These are phyloP conservation scores for Xylaria polymorpha DNA, from an alignment of 2,329 filamentous ascomycete genomes.

Conservation along the genomic window DNA sequence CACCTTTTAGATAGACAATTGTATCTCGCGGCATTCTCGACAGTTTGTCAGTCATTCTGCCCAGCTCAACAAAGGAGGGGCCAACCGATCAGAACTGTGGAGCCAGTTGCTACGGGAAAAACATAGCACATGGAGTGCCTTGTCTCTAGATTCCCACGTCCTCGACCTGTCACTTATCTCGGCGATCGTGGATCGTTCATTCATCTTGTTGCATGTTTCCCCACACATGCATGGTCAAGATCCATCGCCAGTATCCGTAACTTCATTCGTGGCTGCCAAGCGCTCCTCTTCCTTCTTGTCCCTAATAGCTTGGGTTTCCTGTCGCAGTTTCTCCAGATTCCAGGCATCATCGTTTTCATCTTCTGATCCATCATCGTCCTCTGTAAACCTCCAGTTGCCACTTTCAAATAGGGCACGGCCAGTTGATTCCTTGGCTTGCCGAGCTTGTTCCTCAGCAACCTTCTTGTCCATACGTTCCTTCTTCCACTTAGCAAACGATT, in stretches of 20 bases:
- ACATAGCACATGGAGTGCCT: constrained; percentile 20
- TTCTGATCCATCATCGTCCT: constrained; percentile 69
- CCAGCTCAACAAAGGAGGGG: constrained; percentile 39
- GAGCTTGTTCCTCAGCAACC: constrained; percentile 89
- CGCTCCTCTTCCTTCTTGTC: constrained; percentile 83
- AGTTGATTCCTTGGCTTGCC: constrained; percentile 93
- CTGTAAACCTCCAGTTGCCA: constrained; percentile 85
- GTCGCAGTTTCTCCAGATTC: constrained; percentile 84
- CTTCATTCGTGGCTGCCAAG: constrained; percentile 54
- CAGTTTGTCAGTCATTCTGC: constrained; percentile 35
- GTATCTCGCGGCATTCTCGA: constrained; percentile 29
- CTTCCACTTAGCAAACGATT: constrained; percentile 97
- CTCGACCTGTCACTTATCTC: constrained; percentile 40
- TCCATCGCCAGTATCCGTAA: constrained; percentile 55
- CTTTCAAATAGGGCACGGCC: constrained; percentile 96
- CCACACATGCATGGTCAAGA: constrained; percentile 29
- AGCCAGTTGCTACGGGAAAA: constrained; percentile 28
- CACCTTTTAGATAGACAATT: constrained; percentile 29
- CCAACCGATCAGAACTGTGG: constrained; percentile 33
- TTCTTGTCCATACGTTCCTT: constrained; percentile 94
- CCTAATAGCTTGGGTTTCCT: constrained; percentile 83
- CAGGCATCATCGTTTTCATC: constrained; percentile 69
- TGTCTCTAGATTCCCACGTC: constrained; percentile 21
- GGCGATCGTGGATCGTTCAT: constrained; percentile 15
- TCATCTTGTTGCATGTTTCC: constrained; percentile 28